A percentile compares a stretch with the other conserved stretches of the same genome.
Conservation (phyloP, 257 asterid genomes). For the Thymus quinquecostatus region DNA sequence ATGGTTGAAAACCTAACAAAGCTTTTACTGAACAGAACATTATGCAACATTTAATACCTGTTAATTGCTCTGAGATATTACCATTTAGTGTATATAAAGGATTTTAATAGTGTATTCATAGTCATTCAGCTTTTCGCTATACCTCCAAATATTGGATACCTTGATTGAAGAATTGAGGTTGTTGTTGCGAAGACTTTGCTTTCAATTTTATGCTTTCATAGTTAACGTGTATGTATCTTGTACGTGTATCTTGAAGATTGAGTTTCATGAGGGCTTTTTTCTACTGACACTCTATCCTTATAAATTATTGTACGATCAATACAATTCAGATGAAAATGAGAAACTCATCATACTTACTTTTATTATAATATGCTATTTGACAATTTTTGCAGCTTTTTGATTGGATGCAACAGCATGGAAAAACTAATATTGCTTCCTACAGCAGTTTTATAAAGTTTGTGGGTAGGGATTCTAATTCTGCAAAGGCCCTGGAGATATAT, state of each 20-base stretch:
- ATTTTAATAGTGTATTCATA: not conserved
- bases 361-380: slow-evolving; percentile 27
- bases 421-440: slow-evolving; percentile 82
- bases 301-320: slow-evolving; percentile 3
- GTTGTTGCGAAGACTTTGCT: not conserved
- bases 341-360: slow-evolving; percentile 1
- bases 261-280: not conserved
- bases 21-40: not conserved
- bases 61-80: slow-evolving; percentile 16
- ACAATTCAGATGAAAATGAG: not conserved
- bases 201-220: not conserved
- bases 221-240: no score
- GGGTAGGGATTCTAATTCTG: slow-evolving; percentile 67
- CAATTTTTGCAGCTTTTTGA: slow-evolving; percentile 75
- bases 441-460: slow-evolving; percentile 80
- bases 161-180: not conserved
- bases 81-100: no score
- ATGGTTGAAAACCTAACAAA: slow-evolving; percentile 3
- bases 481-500: slow-evolving; percentile 71
- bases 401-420: slow-evolving; percentile 88
- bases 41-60: not conserved
- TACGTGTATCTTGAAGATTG: no score
- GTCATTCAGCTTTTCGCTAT: slow-evolving; percentile 9
- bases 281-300: slow-evolving; percentile 2
- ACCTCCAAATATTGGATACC: slow-evolving; percentile 6